Evolutionary conservation across 345 rosid genomes (phyloP), one percentile per base, ranked within the genome.

Genomic region (Excoecaria cochinchinensis): DNA sequence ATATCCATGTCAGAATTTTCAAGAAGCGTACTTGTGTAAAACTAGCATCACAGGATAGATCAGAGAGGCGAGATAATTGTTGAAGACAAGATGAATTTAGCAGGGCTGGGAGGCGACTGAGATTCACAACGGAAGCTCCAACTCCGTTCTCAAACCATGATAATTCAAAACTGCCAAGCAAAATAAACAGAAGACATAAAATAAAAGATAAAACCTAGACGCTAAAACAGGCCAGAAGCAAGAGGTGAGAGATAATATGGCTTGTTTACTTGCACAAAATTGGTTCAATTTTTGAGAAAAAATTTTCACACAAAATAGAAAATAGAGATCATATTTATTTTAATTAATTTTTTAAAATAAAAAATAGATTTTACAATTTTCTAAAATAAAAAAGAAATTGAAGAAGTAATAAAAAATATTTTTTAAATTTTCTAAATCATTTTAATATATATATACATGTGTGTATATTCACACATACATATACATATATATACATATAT

Each of bases 81-180:
- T 87, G 95, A 80, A 93, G 92, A 74, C 98, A 90, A 44, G 96
- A 83, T 14, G 99, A 95, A 82, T 89, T 88, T 44, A 95, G 73
- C 83, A 95, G 81, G 64, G 98, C 97, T 21, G 98, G 92, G 81
- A 95, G 81, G 80, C 86, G 85, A 83, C 99, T 90, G 64, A 93
- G 85, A 84, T 90, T 93, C 81, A 91, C 77, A 38, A 91, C 77
- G 69, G 86, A 82, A 69, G 97, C 88, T 85, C 87, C 86, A 64
- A 31, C 78, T 61, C 86, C 86, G 74, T 77, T 84, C 83, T 91
- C 93, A 76, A 78, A 73, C 99, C 99, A 93, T 56, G 76, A 68
- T 25, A 93, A 77, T 84, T 89, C 93, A 55, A 90, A 86, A 78
- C 99, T 95, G 88, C 78, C 73, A 72, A 80, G 69, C 7, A 61